These are phyloP conservation scores for Mimosa pudica DNA, from an alignment of 306 rosid genomes.

Conservation along the genomic window DNA sequence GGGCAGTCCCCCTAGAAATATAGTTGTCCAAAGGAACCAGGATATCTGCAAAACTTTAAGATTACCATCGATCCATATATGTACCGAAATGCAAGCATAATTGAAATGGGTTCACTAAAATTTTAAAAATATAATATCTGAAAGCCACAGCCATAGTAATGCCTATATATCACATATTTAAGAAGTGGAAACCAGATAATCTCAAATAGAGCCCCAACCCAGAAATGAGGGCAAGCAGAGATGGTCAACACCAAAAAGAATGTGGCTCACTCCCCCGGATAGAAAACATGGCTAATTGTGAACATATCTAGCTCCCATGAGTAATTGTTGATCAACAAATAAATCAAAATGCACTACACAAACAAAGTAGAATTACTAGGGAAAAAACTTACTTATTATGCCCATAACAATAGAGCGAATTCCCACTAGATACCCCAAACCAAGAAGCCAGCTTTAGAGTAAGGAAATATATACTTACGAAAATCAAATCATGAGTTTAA, in stretches of 20 bases:
- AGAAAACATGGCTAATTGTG: neutral
- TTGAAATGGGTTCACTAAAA: no score
- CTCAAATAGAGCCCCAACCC: neutral
- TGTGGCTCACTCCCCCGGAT: neutral
- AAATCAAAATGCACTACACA: no score
- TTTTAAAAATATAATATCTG: neutral
- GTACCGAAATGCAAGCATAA: no score
- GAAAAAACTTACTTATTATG: neutral
- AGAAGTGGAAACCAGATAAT: constrained; percentile 16
- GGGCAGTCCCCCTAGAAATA: constrained; percentile 85
- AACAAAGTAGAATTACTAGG: no score
- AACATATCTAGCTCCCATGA: neutral
- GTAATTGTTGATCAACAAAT: neutral
- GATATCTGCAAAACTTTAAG: constrained; percentile 58
- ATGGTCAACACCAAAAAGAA: neutral
- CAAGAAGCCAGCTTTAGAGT: neutral
- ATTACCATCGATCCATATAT: neutral
- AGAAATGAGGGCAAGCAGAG: neutral
- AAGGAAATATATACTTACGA: no score
- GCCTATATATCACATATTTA: neutral
- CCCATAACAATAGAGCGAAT: neutral
- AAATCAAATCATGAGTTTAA: no score
- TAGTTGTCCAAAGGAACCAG: constrained; percentile 96
- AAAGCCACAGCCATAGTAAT: neutral
- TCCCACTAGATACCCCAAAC: neutral